phyloP scores from a whole-genome alignment of 176 grass and related monocot species.

The Cenchrus americanus region DNA sequence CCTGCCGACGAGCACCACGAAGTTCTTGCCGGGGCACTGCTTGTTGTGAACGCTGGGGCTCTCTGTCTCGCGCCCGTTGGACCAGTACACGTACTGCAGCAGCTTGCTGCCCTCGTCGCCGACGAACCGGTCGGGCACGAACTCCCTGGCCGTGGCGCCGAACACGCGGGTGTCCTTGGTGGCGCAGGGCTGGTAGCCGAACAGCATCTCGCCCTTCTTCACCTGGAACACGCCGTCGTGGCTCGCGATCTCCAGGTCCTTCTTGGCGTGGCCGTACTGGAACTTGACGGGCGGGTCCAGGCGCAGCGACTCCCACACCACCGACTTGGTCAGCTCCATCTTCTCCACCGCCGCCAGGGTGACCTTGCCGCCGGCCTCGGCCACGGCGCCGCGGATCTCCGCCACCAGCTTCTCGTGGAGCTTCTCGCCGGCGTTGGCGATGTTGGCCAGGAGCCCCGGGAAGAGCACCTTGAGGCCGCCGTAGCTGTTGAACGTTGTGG shows the following conservation, averaged over 20 bases:
- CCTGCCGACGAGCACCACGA: slow-evolving; percentile 69
- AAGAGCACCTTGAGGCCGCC: slow-evolving; percentile 67
- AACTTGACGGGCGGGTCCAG: slow-evolving; percentile 80
- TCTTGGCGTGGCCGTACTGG: slow-evolving; percentile 71
- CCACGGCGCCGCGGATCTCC: slow-evolving; percentile 56
- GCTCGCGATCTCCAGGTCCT: slow-evolving; percentile 60
- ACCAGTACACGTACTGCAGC: slow-evolving; percentile 76
- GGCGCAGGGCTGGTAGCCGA: slow-evolving; percentile 72
- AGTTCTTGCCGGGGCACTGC: slow-evolving; percentile 76
- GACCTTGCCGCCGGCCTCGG: slow-evolving; percentile 49
- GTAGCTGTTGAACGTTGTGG: slow-evolving; percentile 72
- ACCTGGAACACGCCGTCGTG: slow-evolving; percentile 58
- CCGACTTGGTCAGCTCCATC: slow-evolving; percentile 74
- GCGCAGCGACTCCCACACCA: slow-evolving; percentile 74
- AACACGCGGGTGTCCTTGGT: slow-evolving; percentile 65
- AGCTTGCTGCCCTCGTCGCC: slow-evolving; percentile 65
- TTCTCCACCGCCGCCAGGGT: slow-evolving; percentile 52
- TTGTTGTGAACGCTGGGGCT: slow-evolving; percentile 57
- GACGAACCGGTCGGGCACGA: slow-evolving; percentile 72
- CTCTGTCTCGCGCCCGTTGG: slow-evolving; percentile 70
- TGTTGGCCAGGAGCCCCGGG: slow-evolving; percentile 42
- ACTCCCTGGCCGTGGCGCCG: slow-evolving; percentile 47
- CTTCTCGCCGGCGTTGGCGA: slow-evolving; percentile 31
- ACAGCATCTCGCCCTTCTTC: slow-evolving; percentile 74
- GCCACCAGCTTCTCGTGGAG: slow-evolving; percentile 49